Evolutionary conservation across 345 rosid species (phyloP).

Genomic region (Eutrema heterophyllum): DNA sequence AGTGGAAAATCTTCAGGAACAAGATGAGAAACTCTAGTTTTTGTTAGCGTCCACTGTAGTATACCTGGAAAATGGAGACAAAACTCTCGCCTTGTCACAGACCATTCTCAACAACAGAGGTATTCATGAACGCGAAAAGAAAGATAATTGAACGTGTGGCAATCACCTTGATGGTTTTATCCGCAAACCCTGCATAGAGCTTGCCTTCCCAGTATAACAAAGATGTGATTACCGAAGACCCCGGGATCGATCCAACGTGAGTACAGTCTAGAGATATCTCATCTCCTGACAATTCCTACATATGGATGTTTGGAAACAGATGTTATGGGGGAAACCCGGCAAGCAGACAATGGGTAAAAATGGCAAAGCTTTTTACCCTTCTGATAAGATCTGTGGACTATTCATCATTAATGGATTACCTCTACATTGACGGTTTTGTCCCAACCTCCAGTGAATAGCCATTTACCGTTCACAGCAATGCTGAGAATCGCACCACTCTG

Average conservation of each 20-base stretch:
- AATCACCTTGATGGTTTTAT: slow-evolving; percentile 59
- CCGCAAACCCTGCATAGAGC: slow-evolving; percentile 73
- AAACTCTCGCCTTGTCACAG: background rate
- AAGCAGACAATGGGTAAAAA: background rate
- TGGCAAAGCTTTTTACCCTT: background rate
- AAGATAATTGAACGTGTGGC: background rate
- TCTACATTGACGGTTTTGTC: slow-evolving; percentile 64
- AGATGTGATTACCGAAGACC: slow-evolving; percentile 61
- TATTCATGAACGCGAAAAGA: background rate
- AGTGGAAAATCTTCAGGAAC: background rate
- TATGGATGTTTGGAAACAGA: background rate
- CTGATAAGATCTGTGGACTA: background rate
- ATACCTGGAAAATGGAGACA: slow-evolving; percentile 23
- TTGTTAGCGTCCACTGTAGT: slow-evolving; percentile 16
- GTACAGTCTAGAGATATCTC: slow-evolving; percentile 49
- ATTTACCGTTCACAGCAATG: slow-evolving; percentile 47
- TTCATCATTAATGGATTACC: slow-evolving; percentile 34
- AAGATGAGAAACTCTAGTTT: background rate
- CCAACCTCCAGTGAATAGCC: slow-evolving; percentile 85
- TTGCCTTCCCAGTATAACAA: slow-evolving; percentile 71
- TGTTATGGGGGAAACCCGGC: background rate
- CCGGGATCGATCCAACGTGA: slow-evolving; percentile 60
- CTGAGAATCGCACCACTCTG: slow-evolving; percentile 68
- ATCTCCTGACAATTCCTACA: slow-evolving; percentile 73
- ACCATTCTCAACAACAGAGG: background rate